Evolutionary conservation across 768 basidiomycete species (phyloP), one percentile per base, ranked within the genome.

Genomic region (Tulasnella sp.): DNA sequence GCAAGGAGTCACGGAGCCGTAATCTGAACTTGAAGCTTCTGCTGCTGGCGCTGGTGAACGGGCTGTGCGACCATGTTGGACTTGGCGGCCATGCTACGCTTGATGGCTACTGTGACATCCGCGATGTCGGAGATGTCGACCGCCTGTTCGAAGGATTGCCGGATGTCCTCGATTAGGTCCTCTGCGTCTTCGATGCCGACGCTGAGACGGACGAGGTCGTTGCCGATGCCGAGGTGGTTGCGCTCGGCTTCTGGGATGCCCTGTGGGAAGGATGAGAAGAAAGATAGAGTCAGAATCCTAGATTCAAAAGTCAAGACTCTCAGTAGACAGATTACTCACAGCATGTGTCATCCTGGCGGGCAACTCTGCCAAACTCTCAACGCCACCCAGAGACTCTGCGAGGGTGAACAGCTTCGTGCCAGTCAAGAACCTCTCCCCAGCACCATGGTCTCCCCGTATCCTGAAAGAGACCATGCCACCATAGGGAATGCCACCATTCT

Each of bases 301-400:
- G 38, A n/a, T 30, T 4, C 30, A 12, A 21, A 24, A 24, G 30
- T 15, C 30, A 34, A 30, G 41, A 24, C 31, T 7, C 11, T 3
- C 8, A 5, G 9, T 38, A 15, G 34, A 38, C 5, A 38, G 34
- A 15, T 5, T 19, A 67, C 69, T 64, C 59, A 70, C 70, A 19
- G 80, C 83, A 69, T 96, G 93, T 7, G 91, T 94, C 92, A 96
- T 96, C 71, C 75, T 74, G 45, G 83, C 81, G 0, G 92, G 93
- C 49, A 87, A 76, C 70, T 97, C 92, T 0, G 87, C 87, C 31
- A 97, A 72, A 69, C 83, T 85, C 77, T 98, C 94, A 3, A 96
- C 89, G 0, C 92, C 94, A 1, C 94, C 94, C 3, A 97, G 72
- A 22, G 81, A 83, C 77, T 93, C 92, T 0, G 92, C 93, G 12